Base-by-base conservation (phyloP, 164 flowering plant species). In the Buxus sempervirens region DNA sequence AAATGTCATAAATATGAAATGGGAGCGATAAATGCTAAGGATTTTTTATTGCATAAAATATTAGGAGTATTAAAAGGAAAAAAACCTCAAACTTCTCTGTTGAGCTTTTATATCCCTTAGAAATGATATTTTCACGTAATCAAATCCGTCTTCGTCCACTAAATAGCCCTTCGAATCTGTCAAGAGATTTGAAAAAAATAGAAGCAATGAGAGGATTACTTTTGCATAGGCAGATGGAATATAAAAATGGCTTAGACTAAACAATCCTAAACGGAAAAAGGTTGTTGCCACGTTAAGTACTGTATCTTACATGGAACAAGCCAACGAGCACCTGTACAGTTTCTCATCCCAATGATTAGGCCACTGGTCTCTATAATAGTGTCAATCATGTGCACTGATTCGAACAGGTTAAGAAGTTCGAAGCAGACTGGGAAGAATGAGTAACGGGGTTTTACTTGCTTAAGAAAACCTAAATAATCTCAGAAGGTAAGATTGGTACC, bases 71-170 rank as follows among this genome's bases (percentile, higher is more conserved):
- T 58, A 26, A 55, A 10, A 18, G 3, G 66, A 27, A 73, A 54
- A 4, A 70, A 22, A 90, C 99, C 98, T 86, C 76, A 95, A 76
- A 70, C 94, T 93, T 84, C 93, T 83, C 76, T 90, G 95, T 66
- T 93, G 97, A 65, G 86, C 81, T 81, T 90, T 96, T 64, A 93
- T 84, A 60, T 91, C 96, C 76, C 96, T 87, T 62, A 96, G 60
- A 72, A 96, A 84, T 58, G 90, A 76, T 72, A 96, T 72, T 79
- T 93, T 96, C 85, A 86, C 80, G 73, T 80, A 88, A 73, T 96
- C 99, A 79, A 96, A 91, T 67, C 99, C 99, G 64, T 93, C 98
- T 71, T 93, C 96, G 79, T 96, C 99, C 73, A 93, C 91, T 83
- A 96, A 83, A 79, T 93, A 96, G 51, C 99, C 99, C 80, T 82